Base-by-base conservation (phyloP, 2,329 filamentous ascomycete genomes). In the Aureobasidium sp. region DNA sequence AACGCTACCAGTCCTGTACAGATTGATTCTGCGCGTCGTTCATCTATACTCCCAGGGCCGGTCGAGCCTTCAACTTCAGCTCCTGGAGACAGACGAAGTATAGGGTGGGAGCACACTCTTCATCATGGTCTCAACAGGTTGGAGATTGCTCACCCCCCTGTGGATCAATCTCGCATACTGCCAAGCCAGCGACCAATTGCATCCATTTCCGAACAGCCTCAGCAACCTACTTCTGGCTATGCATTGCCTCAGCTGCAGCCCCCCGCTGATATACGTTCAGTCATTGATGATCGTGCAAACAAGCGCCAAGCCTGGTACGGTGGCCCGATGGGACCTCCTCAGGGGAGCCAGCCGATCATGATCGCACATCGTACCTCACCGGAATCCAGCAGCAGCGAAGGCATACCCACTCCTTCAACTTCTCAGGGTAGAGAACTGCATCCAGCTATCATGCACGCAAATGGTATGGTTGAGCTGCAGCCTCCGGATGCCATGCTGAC, bases 241-340 rank as follows among this genome's bases (percentile, higher is more conserved):
- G 72, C 66, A 72, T 73, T 62, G 71, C 65, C 66, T 73, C 74
- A 63, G 71, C 64, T 53, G 23, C 48, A 58, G 29, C 27, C 48
- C 5, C 56, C 37, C 17, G 50, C 51, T 13, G 60, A 61, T 29
- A 23, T 56, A 34, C 50, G 50, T 15, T 29, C 47, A 12, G 36
- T 20, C 32, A 27, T 32, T 3, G 46, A 37, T 23, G 37, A 0
- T 78, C 80, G 84, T 9, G 85, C 84, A 65, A 77, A 77, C 34
- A 89, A 88, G 70, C 82, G 88, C 2, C 85, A 87, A 63, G 88
- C 82, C 1, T 91, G 88, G 87, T 90, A 90, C 68, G 84, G 89
- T 63, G 82, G 80, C 12, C 80, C 81, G 29, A 65, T 77, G n/a
- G 50, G 64, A 12, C 47, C 58, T 20, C 64, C 67, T 44, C 62